phyloP scores from a whole-genome alignment of 257 asterid species.

The Capsicum pubescens region DNA sequence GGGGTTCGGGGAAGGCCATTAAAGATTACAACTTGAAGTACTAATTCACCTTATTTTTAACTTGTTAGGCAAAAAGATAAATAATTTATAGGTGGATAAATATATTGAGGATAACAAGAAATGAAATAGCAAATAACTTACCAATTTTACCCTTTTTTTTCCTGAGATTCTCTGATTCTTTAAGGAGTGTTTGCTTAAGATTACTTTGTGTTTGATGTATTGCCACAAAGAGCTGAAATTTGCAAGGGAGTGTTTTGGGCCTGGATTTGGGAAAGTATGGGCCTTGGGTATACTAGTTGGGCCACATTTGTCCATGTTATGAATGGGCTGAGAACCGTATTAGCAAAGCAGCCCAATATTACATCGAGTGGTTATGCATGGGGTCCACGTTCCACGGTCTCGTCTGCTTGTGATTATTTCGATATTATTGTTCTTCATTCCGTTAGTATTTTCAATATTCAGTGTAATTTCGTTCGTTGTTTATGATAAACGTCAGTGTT shows the following conservation, averaged over 20 bases:
- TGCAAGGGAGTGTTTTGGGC: background rate
- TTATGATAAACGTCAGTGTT: too few species aligned
- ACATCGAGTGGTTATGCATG: too few species aligned
- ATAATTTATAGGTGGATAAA: background rate
- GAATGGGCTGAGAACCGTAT: too few species aligned
- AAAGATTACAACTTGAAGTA: background rate
- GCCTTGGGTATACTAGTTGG: background rate
- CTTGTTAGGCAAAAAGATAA: background rate
- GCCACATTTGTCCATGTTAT: background rate
- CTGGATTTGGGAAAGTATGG: background rate
- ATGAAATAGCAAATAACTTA: background rate
- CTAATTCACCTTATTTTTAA: background rate
- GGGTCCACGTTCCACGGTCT: too few species aligned
- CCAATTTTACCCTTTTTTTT: background rate
- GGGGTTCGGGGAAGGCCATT: too few species aligned
- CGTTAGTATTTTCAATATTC: too few species aligned
- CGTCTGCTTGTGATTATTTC: too few species aligned
- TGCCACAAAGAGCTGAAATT: constrained; percentile 12
- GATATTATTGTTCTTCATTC: too few species aligned
- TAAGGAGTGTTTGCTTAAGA: background rate
- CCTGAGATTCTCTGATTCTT: background rate
- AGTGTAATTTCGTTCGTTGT: too few species aligned
- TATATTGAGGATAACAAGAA: background rate
- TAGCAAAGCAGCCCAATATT: too few species aligned
- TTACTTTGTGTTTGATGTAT: background rate